These are phyloP conservation scores for Saccharum spontaneum DNA, from an alignment of 176 grass and related monocot genomes.

Conservation along the genomic window DNA sequence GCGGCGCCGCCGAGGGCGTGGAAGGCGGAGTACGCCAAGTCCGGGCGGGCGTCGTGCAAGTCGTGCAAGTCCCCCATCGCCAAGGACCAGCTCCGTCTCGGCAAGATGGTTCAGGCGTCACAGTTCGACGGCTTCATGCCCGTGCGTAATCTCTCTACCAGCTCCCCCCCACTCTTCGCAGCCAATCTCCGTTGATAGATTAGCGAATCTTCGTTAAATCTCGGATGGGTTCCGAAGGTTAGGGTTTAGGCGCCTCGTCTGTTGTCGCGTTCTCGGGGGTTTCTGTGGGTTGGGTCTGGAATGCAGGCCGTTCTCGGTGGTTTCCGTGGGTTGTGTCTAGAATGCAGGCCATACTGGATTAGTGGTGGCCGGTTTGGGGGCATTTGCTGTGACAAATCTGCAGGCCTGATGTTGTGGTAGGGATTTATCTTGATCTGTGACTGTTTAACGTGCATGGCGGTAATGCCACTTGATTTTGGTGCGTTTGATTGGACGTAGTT, in stretches of 20 bases:
- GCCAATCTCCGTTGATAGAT: neutral
- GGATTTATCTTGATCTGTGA: neutral
- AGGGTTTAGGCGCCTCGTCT: conserved; percentile 35
- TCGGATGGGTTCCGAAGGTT: neutral
- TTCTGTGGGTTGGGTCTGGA: neutral
- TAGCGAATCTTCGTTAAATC: neutral
- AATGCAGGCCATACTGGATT: neutral
- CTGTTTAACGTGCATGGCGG: neutral
- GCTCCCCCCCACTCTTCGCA: neutral
- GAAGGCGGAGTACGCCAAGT: conserved; percentile 96
- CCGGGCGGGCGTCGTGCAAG: conserved; percentile 89
- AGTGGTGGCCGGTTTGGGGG: neutral
- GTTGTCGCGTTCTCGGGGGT: neutral
- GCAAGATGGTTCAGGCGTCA: conserved; percentile 89
- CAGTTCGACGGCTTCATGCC: conserved; percentile 99
- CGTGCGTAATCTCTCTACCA: conserved; percentile 33
- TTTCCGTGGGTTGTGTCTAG: neutral
- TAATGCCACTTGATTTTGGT: neutral
- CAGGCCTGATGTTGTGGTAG: neutral
- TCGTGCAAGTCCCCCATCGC: conserved; percentile 73
- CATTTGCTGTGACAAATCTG: conserved; percentile 2
- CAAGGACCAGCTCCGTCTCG: conserved; percentile 80
- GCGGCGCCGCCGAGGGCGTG: conserved; percentile 72
- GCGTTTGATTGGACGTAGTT: neutral
- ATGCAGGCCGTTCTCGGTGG: neutral